phyloP scores from a whole-genome alignment of 352 stramenopile genomes.

The Pythium coloratum region DNA sequence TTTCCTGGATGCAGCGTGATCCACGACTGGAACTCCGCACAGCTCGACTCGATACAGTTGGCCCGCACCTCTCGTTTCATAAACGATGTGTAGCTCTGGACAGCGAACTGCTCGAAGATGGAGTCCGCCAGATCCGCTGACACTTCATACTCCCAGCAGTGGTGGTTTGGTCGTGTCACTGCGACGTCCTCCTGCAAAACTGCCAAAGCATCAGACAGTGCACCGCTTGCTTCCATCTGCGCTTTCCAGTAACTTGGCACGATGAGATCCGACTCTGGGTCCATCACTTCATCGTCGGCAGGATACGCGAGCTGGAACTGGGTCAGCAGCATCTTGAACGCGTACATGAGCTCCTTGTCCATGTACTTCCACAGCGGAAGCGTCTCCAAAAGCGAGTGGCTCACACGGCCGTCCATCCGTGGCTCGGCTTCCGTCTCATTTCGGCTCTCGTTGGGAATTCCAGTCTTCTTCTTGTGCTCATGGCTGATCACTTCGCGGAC shows the following conservation, averaged over 20 bases:
- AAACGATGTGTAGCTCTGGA: conserved; percentile 26
- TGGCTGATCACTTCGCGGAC: not conserved
- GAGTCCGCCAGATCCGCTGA: conserved; percentile 25
- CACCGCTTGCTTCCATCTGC: not conserved
- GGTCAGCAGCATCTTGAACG: conserved; percentile 32
- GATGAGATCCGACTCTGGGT: conserved; percentile 23
- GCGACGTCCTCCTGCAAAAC: not conserved
- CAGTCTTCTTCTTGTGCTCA: not conserved
- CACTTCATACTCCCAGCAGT: conserved; percentile 33
- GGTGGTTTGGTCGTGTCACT: not conserved
- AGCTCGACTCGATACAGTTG: conserved; percentile 15
- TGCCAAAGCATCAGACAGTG: too few relatives aligned
- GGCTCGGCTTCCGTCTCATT: not conserved
- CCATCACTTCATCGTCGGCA: conserved; percentile 14
- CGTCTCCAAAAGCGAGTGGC: not conserved
- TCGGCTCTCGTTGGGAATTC: not conserved
- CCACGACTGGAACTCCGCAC: conserved; percentile 10
- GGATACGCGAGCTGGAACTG: conserved; percentile 25
- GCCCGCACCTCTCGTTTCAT: conserved; percentile 6
- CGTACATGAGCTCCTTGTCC: conserved; percentile 23
- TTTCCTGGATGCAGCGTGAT: conserved; percentile 4
- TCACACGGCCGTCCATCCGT: not conserved
- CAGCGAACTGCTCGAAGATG: conserved; percentile 35
- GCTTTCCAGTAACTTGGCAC: conserved; percentile 12
- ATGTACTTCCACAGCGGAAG: conserved; percentile 18